These are phyloP conservation scores for Fusarium haematococcum DNA, from an alignment of 2,329 filamentous ascomycete genomes.

Conservation along the genomic window DNA sequence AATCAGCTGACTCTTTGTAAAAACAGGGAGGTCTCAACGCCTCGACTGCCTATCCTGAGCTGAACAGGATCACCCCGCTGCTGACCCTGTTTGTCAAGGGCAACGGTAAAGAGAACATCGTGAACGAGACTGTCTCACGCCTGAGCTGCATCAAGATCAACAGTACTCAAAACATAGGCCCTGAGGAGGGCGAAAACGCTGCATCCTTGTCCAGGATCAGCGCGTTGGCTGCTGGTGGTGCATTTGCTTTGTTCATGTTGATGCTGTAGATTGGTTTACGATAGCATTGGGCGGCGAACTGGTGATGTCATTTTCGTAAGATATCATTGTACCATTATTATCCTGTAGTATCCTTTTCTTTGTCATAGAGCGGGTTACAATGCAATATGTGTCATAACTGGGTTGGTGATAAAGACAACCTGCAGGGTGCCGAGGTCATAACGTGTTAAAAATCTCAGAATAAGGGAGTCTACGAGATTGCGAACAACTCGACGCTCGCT, in stretches of 20 bases:
- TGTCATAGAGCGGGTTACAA: background rate
- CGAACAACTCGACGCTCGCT: background rate
- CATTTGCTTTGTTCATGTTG: background rate
- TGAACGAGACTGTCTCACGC: background rate
- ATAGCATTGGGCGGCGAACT: background rate
- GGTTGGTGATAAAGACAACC: background rate
- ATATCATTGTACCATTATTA: background rate
- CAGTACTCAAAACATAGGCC: rapidly evolving
- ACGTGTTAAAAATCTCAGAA: background rate
- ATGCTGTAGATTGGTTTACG: background rate
- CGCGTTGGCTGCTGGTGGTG: background rate
- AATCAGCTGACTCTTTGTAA: background rate
- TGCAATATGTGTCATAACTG: background rate
- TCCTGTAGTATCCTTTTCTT: background rate
- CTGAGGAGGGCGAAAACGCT: background rate
- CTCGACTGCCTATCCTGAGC: background rate
- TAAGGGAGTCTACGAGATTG: background rate
- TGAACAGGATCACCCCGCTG: background rate
- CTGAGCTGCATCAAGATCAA: background rate
- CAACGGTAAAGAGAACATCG: background rate
- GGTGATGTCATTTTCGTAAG: background rate
- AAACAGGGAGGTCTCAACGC: background rate
- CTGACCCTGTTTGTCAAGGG: background rate
- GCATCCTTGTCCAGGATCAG: background rate
- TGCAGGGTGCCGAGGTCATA: background rate